Percentiles rank a stretch among this genome's conserved stretches.
Conservation (phyloP, 164 flowering plant species). For the Macadamia integrifolia region DNA sequence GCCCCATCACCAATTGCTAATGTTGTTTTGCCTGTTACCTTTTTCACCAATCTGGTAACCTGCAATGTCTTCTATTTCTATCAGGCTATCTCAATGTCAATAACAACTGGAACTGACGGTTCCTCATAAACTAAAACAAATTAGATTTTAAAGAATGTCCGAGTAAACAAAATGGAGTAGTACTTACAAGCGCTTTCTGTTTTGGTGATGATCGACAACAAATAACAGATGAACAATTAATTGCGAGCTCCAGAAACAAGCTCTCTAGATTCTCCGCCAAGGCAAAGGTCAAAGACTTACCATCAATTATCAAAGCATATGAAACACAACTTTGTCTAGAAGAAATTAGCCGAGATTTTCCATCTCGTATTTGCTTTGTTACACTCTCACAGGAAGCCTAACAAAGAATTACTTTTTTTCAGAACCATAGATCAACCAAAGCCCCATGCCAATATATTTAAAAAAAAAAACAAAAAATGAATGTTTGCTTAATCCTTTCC, state of each 20-base stretch:
- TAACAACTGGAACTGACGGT: not conserved
- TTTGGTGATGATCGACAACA: constrained; percentile 93
- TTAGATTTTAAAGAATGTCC: not conserved
- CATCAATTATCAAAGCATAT: constrained; percentile 77
- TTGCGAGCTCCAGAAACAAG: constrained; percentile 63
- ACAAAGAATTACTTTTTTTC: constrained; percentile 3
- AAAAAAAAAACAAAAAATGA: not conserved
- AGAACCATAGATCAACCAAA: no score
- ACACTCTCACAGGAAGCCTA: constrained; percentile 66
- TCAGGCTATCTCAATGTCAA: constrained; percentile 28
- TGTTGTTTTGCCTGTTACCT: constrained; percentile 58
- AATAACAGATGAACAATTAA: constrained; percentile 68
- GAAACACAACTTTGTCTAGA: constrained; percentile 25
- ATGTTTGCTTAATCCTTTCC: not conserved
- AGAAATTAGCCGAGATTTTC: constrained; percentile 35
- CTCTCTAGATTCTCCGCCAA: constrained; percentile 39
- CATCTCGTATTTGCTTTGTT: constrained; percentile 45
- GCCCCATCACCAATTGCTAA: constrained; percentile 91
- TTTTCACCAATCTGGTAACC: constrained; percentile 82
- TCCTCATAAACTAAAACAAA: not conserved
- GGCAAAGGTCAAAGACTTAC: constrained; percentile 65
- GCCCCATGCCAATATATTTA: no score
- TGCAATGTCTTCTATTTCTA: constrained; percentile 39
- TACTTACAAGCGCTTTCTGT: constrained; percentile 83
- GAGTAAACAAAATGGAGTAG: not conserved